Evolutionary conservation across 2,329 filamentous ascomycete species (phyloP), one percentile per base, ranked within the genome.

Genomic region (Penicillium occitanis): DNA sequence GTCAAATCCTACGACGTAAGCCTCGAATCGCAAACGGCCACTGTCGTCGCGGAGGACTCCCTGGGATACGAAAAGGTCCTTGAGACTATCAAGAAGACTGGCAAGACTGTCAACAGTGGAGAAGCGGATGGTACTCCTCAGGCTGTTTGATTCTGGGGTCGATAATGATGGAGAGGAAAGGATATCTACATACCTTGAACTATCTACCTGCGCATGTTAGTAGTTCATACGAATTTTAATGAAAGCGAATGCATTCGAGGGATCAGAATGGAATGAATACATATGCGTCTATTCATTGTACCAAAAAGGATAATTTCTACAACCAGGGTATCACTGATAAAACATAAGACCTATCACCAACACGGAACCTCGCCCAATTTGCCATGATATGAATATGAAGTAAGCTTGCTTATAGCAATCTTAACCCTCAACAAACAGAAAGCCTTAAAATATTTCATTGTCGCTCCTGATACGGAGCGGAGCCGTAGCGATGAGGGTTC

Each of bases 31-130:
- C 93, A 98, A 79, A 92, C 87, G 69, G 94, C 92, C 70, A 88
- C 88, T 71, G 87, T 98, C 71, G 83, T 90, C 71, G 88, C 93
- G 69, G 86, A 89, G 70, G 83, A 87, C 3, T 83, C 80, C 64
- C 85, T 96, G 69, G 83, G 86, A 66, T 97, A 94, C 83, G 88
- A 92, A 70, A 91, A 88, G 59, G 91, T 97, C 67, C 87, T 96
- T 68, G 85, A 86, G 76, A 96, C 91, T 78, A 97, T 97, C 79
- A 89, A 90, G 85, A 97, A 97, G 88, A 97, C 93, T 13, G 93
- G 93, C 75, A 97, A 97, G 87, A 90, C 90, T 75, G 89, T 97
- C 77, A 96, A 91, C 80, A 88, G 85, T 33, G 81, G 79, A 30
- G 78, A 82, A 73, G 80, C 77, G 1, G 80, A 83, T 73, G 81